phyloP scores from a whole-genome alignment of 129 eudicot species.

The Tagetes patula region DNA sequence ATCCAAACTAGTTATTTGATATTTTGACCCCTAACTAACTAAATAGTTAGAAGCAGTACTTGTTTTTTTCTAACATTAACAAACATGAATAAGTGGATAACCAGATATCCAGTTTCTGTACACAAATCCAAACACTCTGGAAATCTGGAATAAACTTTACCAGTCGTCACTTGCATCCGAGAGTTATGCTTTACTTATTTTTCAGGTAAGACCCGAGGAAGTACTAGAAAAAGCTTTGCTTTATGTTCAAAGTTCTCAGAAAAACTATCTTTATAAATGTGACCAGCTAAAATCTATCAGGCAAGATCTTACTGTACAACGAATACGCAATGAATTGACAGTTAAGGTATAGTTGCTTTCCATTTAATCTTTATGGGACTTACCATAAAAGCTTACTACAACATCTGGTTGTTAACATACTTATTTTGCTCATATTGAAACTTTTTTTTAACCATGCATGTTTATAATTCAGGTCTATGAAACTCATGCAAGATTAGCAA shows the following conservation, averaged over 20 bases:
- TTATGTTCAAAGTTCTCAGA: constrained; percentile 79
- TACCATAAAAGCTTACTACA: constrained; percentile 1
- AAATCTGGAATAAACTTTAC: constrained; percentile 6
- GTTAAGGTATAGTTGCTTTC: constrained; percentile 56
- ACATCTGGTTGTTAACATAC: background rate
- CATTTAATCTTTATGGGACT: background rate
- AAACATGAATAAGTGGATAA: background rate
- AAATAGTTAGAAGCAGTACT: background rate
- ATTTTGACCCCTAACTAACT: background rate
- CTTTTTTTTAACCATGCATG: constrained; percentile 13
- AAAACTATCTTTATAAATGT: constrained; percentile 84
- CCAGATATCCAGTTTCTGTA: background rate
- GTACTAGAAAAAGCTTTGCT: constrained; percentile 79
- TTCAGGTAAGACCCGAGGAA: constrained; percentile 97
- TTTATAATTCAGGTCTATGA: constrained; percentile 74
- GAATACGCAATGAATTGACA: constrained; percentile 82
- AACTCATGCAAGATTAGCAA: constrained; percentile 94
- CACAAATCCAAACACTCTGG: background rate
- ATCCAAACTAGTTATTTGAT: constrained; percentile 2
- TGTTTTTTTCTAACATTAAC: background rate
- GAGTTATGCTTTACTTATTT: constrained; percentile 4
- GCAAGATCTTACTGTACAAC: constrained; percentile 97
- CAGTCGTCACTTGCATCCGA: constrained; percentile 1
- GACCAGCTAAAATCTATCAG: constrained; percentile 95
- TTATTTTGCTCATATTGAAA: background rate